Conservation (phyloP, 2,329 filamentous ascomycete genomes). For the Sclerotinia glacialis region DNA sequence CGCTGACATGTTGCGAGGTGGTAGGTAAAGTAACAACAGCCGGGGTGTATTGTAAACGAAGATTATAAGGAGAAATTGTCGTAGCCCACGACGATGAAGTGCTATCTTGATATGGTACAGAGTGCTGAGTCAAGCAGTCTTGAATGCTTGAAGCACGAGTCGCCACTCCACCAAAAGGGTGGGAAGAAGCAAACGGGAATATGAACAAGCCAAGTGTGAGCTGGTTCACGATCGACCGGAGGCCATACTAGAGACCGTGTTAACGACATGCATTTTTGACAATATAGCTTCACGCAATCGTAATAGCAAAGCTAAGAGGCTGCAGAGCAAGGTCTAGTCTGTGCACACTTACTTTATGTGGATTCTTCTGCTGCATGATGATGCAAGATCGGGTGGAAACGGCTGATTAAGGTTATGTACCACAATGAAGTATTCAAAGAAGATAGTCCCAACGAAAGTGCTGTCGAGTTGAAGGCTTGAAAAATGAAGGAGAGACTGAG, state of each 20-base stretch:
- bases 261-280: neutral
- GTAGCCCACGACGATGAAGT: constrained; percentile 26
- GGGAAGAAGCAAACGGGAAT: constrained; percentile 4
- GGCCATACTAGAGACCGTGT: constrained; percentile 4
- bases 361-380: constrained; percentile 10
- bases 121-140: constrained; percentile 24
- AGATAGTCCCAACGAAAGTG: neutral
- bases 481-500: neutral
- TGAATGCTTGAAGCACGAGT: constrained; percentile 17
- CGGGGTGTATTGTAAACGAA: constrained; percentile 29
- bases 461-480: neutral
- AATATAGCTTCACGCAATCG: neutral
- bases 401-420: neutral
- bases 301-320: neutral
- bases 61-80: constrained; percentile 30
- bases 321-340: neutral
- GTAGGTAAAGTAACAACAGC: constrained; percentile 30
- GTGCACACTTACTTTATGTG: constrained; percentile 12
- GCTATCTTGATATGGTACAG: constrained; percentile 24
- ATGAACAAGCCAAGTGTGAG: constrained; percentile 3
- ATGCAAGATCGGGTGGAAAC: neutral
- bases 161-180: neutral
- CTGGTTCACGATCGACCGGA: neutral
- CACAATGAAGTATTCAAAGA: too few relatives aligned
- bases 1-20: constrained; percentile 42